Evolutionary conservation across 1,284 basidiomycete genomes (phyloP).

Genomic region (Meripilus lineatus): DNA sequence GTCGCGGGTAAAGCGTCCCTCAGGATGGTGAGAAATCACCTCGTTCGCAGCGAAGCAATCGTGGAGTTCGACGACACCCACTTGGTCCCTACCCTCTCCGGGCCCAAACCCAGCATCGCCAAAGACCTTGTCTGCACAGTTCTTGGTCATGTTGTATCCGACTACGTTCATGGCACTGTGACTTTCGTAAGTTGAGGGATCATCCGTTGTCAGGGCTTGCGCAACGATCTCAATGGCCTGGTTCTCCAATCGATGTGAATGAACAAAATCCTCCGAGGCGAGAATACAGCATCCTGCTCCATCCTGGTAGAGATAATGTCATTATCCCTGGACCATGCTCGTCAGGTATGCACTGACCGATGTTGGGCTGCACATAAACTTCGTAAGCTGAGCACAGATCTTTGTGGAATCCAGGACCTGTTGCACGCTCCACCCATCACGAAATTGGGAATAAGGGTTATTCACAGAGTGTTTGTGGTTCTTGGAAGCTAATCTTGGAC

Average conservation of each 20-base stretch:
- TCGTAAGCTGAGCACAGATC: conserved; percentile 73
- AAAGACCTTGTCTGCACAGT: conserved; percentile 69
- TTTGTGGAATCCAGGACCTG: conserved; percentile 62
- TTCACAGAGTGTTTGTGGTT: conserved; percentile 80
- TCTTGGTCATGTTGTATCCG: conserved; percentile 72
- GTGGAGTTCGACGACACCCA: conserved; percentile 84
- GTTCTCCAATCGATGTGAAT: conserved; percentile 70
- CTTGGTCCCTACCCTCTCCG: conserved; percentile 64
- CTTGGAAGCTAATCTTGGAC: conserved; percentile 55
- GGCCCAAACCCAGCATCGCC: conserved; percentile 62
- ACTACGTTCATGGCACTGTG: conserved; percentile 71
- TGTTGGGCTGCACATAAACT: conserved; percentile 87
- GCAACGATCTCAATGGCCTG: conserved; percentile 81
- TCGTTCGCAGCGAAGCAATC: conserved; percentile 84
- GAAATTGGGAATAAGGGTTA: conserved; percentile 87
- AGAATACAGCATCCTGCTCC: conserved; percentile 75
- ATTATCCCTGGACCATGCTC: conserved; percentile 1
- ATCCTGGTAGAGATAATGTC: conserved; percentile 39
- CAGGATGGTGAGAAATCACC: conserved; percentile 28
- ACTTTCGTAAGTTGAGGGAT: conserved; percentile 56
- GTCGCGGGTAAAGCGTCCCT: neutral
- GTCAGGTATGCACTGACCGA: conserved; percentile 36
- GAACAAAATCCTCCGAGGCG: conserved; percentile 80
- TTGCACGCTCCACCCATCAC: conserved; percentile 68
- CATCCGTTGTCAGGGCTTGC: conserved; percentile 62